Conservation (phyloP, 805 yeast genomes). For the Saturnispora dispora region DNA sequence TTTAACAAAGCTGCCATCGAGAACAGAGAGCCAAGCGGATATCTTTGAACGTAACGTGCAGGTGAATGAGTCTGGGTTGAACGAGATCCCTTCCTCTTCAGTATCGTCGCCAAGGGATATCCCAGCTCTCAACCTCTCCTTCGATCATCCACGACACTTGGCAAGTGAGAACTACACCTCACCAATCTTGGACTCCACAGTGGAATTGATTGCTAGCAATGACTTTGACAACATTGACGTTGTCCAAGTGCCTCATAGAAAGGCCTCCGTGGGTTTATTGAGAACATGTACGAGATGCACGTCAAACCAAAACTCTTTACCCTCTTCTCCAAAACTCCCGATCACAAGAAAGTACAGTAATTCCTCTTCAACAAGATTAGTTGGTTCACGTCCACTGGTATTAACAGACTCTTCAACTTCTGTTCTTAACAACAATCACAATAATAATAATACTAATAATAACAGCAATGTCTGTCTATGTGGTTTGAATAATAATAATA, state of each 20-base stretch:
- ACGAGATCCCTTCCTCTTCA: background rate
- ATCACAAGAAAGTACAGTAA: constrained; percentile 5
- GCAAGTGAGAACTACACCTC: constrained; percentile 62
- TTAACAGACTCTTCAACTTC: background rate
- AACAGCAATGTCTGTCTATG: background rate
- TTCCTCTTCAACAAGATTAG: background rate
- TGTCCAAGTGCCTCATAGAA: constrained; percentile 32
- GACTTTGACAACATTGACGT: constrained; percentile 65
- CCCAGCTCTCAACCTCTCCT: background rate
- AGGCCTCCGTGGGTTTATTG: constrained; percentile 5
- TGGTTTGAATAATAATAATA: background rate
- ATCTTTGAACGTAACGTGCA: constrained; percentile 14
- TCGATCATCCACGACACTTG: constrained; percentile 19
- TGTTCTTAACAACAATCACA: background rate
- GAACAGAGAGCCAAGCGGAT: constrained; percentile 6
- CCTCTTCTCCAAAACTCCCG: constrained; percentile 5
- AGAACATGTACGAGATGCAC: constrained; percentile 3
- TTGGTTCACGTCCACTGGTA: background rate
- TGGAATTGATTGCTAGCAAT: constrained; percentile 48
- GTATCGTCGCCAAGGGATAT: background rate
- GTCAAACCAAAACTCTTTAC: constrained; percentile 1
- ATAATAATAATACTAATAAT: background rate
- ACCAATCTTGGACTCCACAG: constrained; percentile 75
- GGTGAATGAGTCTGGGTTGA: background rate
- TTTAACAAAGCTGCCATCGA: background rate